A percentile compares a stretch with the other conserved stretches of the same genome.
Evolutionary conservation across 2,329 filamentous ascomycete species (phyloP).

Genomic region (Colletotrichum cordylinicola): DNA sequence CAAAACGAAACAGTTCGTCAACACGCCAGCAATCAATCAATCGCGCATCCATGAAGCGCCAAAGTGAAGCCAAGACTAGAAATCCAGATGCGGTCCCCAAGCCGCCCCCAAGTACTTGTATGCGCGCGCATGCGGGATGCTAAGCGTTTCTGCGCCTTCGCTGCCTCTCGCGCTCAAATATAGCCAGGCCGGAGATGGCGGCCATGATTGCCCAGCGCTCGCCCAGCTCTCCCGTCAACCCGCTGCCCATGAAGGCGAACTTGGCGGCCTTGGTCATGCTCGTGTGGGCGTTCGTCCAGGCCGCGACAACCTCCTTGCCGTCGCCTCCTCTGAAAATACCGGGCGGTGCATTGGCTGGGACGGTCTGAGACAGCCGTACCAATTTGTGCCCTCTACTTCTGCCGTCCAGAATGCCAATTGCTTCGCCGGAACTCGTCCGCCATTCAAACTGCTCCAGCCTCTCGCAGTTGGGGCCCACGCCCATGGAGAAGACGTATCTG

Average conservation of each 20-base stretch:
- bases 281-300: slow-evolving; percentile 37
- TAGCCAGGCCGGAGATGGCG: slow-evolving; percentile 34
- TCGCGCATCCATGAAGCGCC: background rate
- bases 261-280: slow-evolving; percentile 38
- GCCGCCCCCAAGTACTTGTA: background rate
- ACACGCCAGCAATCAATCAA: background rate
- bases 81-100: background rate
- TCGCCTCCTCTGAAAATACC: slow-evolving; percentile 29
- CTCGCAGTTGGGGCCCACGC: slow-evolving; percentile 27
- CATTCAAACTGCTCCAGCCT: slow-evolving; percentile 46
- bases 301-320: slow-evolving; percentile 48
- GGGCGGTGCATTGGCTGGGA: background rate
- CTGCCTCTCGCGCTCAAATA: slow-evolving; percentile 18
- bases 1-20: slow-evolving; percentile 1
- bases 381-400: slow-evolving; percentile 46
- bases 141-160: background rate
- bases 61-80: background rate
- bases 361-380: slow-evolving; percentile 34
- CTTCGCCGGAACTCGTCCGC: slow-evolving; percentile 41
- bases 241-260: slow-evolving; percentile 47
- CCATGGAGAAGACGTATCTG: slow-evolving; percentile 38
- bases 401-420: slow-evolving; percentile 36
- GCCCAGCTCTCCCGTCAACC: slow-evolving; percentile 42
- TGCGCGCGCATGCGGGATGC: background rate
- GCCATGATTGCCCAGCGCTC: slow-evolving; percentile 49